Base-by-base conservation (phyloP, 2,329 filamentous ascomycete species). In the Colletotrichum spaethianum region DNA sequence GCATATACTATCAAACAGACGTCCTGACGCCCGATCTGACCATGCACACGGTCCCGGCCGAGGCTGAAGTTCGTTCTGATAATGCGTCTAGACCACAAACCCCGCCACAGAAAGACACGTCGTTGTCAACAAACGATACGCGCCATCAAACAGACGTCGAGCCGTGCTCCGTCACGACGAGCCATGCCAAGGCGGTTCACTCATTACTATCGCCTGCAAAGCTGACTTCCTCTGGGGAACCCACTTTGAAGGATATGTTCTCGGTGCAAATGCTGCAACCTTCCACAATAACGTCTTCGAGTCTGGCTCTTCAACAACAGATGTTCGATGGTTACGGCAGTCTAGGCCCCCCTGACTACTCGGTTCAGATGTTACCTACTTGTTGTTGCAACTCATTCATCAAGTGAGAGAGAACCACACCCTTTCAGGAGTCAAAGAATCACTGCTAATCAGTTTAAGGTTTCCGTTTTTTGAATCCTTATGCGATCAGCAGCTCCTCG, bases 241-340 rank as follows among this genome's bases (percentile, higher is more conserved):
- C 63, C 6, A 59, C 63, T 46, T 40, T 60, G 4, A 11, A 67
- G 12, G 14, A 67, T 14, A 61, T 61, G 5, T 31, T 60, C 56
- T 53, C 5, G 3, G 36, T 53, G 8, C 5, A 53, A 31, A 61
- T 20, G n/a, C 33, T n/a, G 42, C 23, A 67, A 38, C 33, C 26
- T 0, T 31, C 26, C 14, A 6, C 2, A 16, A n/a, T 61, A 31
- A 61, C 20, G 2, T 60, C 16, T 31, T 50, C 7, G 9, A 67
- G 46, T 67, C 53, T 61, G 16, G 56, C 64, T 26, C 64, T 67
- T 14, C 20, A 61, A 36, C 12, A 67, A 50, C 16, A 61, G 56
- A 67, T 67, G 23, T 66, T 66, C 11, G 48, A 23, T n/a, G 33
- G 42, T 52, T 57, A 11, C 16, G 4, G 31, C n/a, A 59, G 33